These are phyloP conservation scores for Verbascum thapsus DNA, from an alignment of 257 asterid species.

Conservation along the genomic window DNA sequence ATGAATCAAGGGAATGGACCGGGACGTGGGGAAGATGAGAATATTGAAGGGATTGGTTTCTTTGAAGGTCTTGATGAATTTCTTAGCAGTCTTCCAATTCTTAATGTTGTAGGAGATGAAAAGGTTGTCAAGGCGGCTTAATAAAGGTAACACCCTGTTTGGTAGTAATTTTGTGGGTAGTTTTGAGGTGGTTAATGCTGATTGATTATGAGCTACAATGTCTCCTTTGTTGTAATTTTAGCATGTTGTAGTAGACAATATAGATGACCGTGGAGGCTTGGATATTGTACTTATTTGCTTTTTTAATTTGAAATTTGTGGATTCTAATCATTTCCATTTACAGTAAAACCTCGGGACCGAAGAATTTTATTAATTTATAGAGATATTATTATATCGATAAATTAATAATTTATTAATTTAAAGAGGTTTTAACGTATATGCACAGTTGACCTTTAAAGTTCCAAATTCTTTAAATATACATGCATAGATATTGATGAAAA, in stretches of 20 bases:
- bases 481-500: no score
- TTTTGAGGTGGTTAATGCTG: neutral
- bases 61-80: slow-evolving; percentile 89
- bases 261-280: slow-evolving; percentile 33
- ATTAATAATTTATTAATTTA: no score
- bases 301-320: slow-evolving; percentile 12
- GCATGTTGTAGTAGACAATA: slow-evolving; percentile 39
- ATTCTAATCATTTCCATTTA: no score
- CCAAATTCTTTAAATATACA: no score
- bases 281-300: slow-evolving; percentile 2
- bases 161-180: slow-evolving; percentile 27
- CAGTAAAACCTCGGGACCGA: no score
- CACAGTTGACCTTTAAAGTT: no score
- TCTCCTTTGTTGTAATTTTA: slow-evolving; percentile 27
- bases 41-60: slow-evolving; percentile 64
- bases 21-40: slow-evolving; percentile 60
- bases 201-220: slow-evolving; percentile 3
- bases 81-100: slow-evolving; percentile 64
- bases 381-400: no score
- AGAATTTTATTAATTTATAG: no score
- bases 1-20: slow-evolving; percentile 43
- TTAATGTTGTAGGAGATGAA: slow-evolving; percentile 59
- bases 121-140: slow-evolving; percentile 57
- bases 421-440: no score
- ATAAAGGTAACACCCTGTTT: slow-evolving; percentile 34